These are phyloP conservation scores for Podaxis carcinomalis DNA, from an alignment of 768 basidiomycete genomes.

Conservation along the genomic window DNA sequence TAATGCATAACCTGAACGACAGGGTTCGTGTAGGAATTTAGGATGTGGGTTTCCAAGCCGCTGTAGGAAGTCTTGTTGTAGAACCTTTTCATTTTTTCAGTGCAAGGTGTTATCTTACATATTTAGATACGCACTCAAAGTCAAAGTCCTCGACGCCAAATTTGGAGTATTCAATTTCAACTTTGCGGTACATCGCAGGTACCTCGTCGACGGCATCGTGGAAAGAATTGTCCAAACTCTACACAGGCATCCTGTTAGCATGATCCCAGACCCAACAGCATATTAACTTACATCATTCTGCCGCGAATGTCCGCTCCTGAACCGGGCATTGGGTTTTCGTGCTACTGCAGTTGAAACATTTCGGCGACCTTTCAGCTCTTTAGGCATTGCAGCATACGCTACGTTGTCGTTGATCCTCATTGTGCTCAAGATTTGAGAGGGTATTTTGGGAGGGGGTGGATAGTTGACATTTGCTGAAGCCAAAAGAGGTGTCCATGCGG, in stretches of 20 bases:
- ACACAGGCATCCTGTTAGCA: neutral
- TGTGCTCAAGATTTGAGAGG: slow-evolving; percentile 65
- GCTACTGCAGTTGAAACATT: slow-evolving; percentile 61
- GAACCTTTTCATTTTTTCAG: slow-evolving; percentile 47
- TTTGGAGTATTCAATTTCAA: slow-evolving; percentile 97
- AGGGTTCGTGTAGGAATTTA: slow-evolving; percentile 95
- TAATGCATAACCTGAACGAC: slow-evolving; percentile 91
- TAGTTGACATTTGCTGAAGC: slow-evolving; percentile 38
- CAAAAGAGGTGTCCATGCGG: slow-evolving; percentile 55
- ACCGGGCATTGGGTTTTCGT: slow-evolving; percentile 62
- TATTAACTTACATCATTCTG: slow-evolving; percentile 37
- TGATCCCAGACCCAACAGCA: neutral
- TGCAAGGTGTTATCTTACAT: neutral
- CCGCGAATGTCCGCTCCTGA: slow-evolving; percentile 75
- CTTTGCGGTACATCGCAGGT: slow-evolving; percentile 81
- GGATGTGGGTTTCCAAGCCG: slow-evolving; percentile 94
- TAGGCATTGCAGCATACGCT: slow-evolving; percentile 85
- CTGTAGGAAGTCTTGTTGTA: slow-evolving; percentile 91
- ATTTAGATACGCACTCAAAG: slow-evolving; percentile 65
- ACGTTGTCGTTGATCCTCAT: slow-evolving; percentile 89
- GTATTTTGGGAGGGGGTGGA: slow-evolving; percentile 75
- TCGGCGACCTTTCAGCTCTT: slow-evolving; percentile 77
- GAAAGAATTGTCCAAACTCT: slow-evolving; percentile 40
- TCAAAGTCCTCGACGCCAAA: slow-evolving; percentile 99
- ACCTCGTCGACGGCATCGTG: slow-evolving; percentile 57